Evolutionary conservation across 352 stramenopile species (phyloP).

Genomic region (Phytophthora ohioensis): DNA sequence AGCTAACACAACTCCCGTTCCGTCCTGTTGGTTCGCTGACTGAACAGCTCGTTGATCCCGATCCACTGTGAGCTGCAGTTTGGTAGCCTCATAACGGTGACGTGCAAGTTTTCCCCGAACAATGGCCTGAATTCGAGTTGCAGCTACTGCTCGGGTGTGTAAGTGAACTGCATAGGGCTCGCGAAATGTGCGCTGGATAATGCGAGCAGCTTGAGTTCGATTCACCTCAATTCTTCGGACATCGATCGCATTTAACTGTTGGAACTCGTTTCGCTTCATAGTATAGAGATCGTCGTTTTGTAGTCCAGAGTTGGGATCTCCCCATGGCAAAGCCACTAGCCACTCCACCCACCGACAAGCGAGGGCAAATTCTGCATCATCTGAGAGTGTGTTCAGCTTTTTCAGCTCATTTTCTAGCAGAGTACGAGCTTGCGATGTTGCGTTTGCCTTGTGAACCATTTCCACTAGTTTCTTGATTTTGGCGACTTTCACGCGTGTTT

Average conservation of each 20-base stretch:
- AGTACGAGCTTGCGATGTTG: conserved; percentile 34
- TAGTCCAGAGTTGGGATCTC: conserved; percentile 36
- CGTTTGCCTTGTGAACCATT: conserved; percentile 25
- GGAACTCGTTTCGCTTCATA: conserved; percentile 43
- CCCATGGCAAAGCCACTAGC: conserved; percentile 65
- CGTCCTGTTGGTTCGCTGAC: conserved; percentile 11
- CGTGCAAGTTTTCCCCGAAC: conserved; percentile 23
- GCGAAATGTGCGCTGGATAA: conserved; percentile 56
- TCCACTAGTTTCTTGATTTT: conserved; percentile 33
- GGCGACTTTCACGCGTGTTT: conserved; percentile 19
- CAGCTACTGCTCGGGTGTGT: conserved; percentile 34
- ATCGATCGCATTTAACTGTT: conserved; percentile 54
- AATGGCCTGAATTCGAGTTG: conserved; percentile 45
- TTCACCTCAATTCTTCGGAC: neutral
- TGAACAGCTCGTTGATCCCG: neutral
- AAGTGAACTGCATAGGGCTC: conserved; percentile 46
- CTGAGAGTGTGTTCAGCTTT: conserved; percentile 49
- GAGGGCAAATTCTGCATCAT: conserved; percentile 42
- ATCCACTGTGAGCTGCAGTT: conserved; percentile 11
- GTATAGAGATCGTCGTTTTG: conserved; percentile 33
- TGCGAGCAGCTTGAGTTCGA: conserved; percentile 36
- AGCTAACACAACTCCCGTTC: neutral
- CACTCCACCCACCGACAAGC: conserved; percentile 68
- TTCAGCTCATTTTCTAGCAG: conserved; percentile 58
- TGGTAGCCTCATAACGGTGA: conserved; percentile 1